phyloP scores from a whole-genome alignment of 2,329 filamentous ascomycete genomes.

The Fusarium sp. region DNA sequence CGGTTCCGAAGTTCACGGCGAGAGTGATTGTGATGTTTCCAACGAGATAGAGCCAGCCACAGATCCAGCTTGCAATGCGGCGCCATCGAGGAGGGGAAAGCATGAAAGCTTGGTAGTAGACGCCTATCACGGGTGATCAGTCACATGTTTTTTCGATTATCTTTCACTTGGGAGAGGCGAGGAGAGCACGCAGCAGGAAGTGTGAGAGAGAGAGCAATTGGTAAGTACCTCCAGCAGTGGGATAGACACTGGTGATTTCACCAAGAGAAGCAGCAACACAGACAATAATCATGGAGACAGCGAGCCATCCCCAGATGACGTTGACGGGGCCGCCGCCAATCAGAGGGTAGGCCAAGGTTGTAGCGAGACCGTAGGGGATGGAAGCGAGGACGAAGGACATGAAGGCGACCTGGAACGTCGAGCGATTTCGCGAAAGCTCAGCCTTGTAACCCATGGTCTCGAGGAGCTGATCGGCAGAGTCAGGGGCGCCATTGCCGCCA shows the following conservation, averaged over 20 bases:
- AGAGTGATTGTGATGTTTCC: conserved; percentile 86
- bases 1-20: conserved; percentile 86
- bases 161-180: conserved; percentile 15
- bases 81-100: conserved; percentile 73
- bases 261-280: conserved; percentile 78
- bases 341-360: conserved; percentile 76
- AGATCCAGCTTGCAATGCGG: conserved; percentile 76
- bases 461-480: conserved; percentile 72
- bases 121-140: conserved; percentile 54
- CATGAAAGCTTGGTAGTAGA: conserved; percentile 86
- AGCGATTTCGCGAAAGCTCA: conserved; percentile 74
- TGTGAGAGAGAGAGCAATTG: not conserved
- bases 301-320: conserved; percentile 80
- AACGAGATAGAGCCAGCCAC: conserved; percentile 81
- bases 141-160: conserved; percentile 10
- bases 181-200: not conserved
- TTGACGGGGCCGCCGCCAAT: conserved; percentile 75
- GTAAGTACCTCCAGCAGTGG: conserved; percentile 74
- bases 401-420: conserved; percentile 77
- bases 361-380: conserved; percentile 80
- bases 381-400: conserved; percentile 83
- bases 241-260: conserved; percentile 82
- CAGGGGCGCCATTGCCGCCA: conserved; percentile 38
- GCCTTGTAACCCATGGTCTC: conserved; percentile 75
- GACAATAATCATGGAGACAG: conserved; percentile 76